Conservation (phyloP, 2,329 filamentous ascomycete species). For the Fusarium sp. region DNA sequence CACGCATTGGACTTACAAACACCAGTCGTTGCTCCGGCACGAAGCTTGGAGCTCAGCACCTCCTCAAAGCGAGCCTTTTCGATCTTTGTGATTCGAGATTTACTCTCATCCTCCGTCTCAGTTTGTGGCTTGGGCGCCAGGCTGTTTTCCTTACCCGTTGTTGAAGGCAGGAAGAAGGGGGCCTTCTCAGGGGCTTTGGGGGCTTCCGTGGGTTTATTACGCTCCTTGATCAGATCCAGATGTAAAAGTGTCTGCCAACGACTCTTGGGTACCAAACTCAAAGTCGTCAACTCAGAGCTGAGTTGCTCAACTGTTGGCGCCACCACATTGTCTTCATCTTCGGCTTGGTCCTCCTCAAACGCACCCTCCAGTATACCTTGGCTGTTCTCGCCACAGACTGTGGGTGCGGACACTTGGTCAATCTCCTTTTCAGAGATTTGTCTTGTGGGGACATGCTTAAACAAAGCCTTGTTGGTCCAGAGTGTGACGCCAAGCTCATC, state of each 20-base stretch:
- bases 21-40: constrained; percentile 66
- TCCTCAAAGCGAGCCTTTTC: constrained; percentile 72
- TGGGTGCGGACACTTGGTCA: constrained; percentile 76
- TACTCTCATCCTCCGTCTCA: constrained; percentile 60
- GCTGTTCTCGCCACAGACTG: constrained; percentile 86
- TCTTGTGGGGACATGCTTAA: constrained; percentile 88
- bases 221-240: constrained; percentile 90
- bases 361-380: constrained; percentile 83
- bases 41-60: constrained; percentile 71
- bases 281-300: constrained; percentile 84
- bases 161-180: constrained; percentile 91
- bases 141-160: constrained; percentile 64
- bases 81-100: constrained; percentile 79
- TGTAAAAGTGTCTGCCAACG: constrained; percentile 96
- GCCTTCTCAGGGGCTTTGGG: constrained; percentile 95
- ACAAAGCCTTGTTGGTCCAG: constrained; percentile 95
- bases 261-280: constrained; percentile 90
- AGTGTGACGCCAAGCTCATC: constrained; percentile 90
- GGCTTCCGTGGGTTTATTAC: constrained; percentile 94
- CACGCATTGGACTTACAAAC: constrained; percentile 70
- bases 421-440: constrained; percentile 87
- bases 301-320: constrained; percentile 81
- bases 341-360: constrained; percentile 71
- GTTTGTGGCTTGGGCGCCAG: constrained; percentile 55
- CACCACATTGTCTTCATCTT: constrained; percentile 69